These are phyloP conservation scores for Phytophthora brassicae DNA, from an alignment of 352 stramenopile species.

Conservation along the genomic window DNA sequence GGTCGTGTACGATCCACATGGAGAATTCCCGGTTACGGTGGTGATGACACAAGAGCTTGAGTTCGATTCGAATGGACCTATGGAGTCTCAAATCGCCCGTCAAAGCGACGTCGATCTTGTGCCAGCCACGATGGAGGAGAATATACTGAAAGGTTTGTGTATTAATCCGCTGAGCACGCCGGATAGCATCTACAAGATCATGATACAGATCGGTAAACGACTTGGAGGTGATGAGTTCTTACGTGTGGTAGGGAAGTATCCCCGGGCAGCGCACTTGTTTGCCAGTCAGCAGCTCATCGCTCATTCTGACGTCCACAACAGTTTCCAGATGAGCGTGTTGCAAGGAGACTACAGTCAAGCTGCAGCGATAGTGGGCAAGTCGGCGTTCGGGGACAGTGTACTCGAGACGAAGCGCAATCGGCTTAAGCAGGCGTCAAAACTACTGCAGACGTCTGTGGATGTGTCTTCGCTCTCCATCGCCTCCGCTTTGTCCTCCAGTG, in stretches of 20 bases:
- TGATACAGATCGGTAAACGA: slow-evolving; percentile 32
- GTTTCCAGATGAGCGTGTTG: slow-evolving; percentile 35
- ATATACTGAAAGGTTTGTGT: slow-evolving; percentile 46
- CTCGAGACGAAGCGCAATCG: slow-evolving; percentile 43
- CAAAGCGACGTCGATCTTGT: neutral
- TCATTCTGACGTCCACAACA: slow-evolving; percentile 28
- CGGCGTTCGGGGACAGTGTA: slow-evolving; percentile 49
- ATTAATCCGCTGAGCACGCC: slow-evolving; percentile 49
- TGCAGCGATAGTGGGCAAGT: slow-evolving; percentile 39
- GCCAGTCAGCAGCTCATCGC: slow-evolving; percentile 42
- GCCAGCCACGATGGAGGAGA: slow-evolving; percentile 42
- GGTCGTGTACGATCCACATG: slow-evolving; percentile 38
- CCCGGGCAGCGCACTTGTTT: slow-evolving; percentile 43
- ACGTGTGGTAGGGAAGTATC: slow-evolving; percentile 44
- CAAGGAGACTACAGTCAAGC: slow-evolving; percentile 34
- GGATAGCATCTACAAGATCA: slow-evolving; percentile 45
- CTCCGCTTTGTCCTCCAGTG: slow-evolving; percentile 10
- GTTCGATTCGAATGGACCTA: neutral
- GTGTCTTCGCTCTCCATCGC: slow-evolving; percentile 22
- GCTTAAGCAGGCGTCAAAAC: slow-evolving; percentile 38
- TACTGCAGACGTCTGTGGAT: slow-evolving; percentile 30
- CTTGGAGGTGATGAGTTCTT: slow-evolving; percentile 40
- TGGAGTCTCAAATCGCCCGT: neutral
- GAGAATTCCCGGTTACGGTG: slow-evolving; percentile 43
- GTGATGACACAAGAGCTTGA: slow-evolving; percentile 39